phyloP scores from a whole-genome alignment of 2,329 filamentous ascomycete species.

The Pyrenochaeta sp. region DNA sequence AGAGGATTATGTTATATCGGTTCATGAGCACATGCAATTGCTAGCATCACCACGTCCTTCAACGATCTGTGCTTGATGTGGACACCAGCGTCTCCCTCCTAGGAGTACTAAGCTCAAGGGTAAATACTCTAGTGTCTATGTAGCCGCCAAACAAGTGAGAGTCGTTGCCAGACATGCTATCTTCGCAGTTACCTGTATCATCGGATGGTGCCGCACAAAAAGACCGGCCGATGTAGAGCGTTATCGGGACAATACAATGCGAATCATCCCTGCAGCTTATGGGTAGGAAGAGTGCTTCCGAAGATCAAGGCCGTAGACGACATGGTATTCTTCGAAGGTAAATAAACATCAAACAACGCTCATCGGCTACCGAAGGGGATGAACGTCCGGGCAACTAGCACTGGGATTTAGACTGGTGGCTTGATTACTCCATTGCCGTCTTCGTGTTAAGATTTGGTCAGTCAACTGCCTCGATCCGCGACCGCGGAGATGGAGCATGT shows the following conservation, averaged over 20 bases:
- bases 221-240: conserved; percentile 1
- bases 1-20: too few relatives aligned
- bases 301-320: background rate
- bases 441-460: conserved; percentile 36
- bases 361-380: background rate
- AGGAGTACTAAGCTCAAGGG: too few relatives aligned
- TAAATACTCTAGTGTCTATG: too few relatives aligned
- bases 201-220: conserved; percentile 4
- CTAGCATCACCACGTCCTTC: too few relatives aligned
- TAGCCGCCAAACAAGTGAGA: background rate
- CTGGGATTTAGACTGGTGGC: background rate
- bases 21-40: background rate
- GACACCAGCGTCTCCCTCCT: too few relatives aligned
- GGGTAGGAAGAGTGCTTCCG: conserved; percentile 11
- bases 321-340: conserved; percentile 2
- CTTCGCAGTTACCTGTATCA: conserved; percentile 6
- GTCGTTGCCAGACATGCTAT: background rate
- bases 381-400: background rate
- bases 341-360: conserved; percentile 4
- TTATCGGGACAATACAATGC: conserved; percentile 2
- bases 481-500: conserved; percentile 30
- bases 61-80: too few relatives aligned
- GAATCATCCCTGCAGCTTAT: conserved; percentile 6
- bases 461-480: conserved; percentile 28
- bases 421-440: conserved; percentile 1